phyloP scores from a whole-genome alignment of 495 filamentous ascomycete genomes.

The Aspergillus diversus region DNA sequence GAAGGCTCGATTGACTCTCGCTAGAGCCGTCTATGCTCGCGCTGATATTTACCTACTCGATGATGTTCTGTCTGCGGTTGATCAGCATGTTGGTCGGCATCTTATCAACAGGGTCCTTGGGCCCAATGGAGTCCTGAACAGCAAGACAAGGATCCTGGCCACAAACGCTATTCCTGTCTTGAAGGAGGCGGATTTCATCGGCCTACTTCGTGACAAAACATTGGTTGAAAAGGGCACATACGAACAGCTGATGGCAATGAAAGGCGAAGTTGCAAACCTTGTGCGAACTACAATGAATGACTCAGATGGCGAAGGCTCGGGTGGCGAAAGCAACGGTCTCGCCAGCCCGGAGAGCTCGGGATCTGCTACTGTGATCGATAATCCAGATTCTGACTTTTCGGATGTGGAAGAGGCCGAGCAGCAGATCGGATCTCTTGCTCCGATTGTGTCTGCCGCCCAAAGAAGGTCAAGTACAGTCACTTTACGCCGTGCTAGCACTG shows the following conservation, averaged over 20 bases:
- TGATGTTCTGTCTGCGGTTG: conserved; percentile 92
- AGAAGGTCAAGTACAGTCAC: conserved; percentile 72
- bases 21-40: conserved; percentile 93
- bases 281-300: conserved; percentile 76
- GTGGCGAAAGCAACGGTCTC: conserved; percentile 53
- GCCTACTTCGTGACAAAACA: conserved; percentile 77
- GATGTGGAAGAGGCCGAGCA: conserved; percentile 77
- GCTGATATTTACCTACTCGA: conserved; percentile 97
- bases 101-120: conserved; percentile 94
- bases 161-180: conserved; percentile 96
- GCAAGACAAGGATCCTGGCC: conserved; percentile 91
- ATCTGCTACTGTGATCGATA: conserved; percentile 55
- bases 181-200: conserved; percentile 83
- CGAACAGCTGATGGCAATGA: conserved; percentile 88
- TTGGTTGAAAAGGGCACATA: conserved; percentile 89
- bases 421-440: conserved; percentile 66
- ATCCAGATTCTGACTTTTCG: conserved; percentile 50
- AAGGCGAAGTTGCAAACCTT: conserved; percentile 83
- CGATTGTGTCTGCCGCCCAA: conserved; percentile 63
- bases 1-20: conserved; percentile 93
- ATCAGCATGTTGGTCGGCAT: conserved; percentile 95
- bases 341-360: conserved; percentile 57
- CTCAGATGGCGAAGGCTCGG: conserved; percentile 61
- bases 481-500: conserved; percentile 86
- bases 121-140: conserved; percentile 74